These are phyloP conservation scores for Neopestalotiopsis sp. DNA, from an alignment of 2,329 filamentous ascomycete species.

Conservation along the genomic window DNA sequence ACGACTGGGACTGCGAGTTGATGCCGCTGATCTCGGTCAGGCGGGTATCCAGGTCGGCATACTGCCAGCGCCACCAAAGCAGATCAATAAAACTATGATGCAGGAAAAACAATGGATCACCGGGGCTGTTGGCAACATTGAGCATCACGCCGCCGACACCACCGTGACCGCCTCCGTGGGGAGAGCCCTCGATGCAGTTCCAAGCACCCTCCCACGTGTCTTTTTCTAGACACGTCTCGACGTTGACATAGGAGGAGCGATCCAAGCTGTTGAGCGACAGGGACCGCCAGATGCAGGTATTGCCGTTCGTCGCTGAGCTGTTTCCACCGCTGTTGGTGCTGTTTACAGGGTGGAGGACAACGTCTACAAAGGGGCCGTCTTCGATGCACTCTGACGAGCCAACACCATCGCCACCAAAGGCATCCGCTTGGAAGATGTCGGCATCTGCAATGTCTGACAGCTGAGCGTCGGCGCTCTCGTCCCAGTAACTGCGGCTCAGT, in stretches of 20 bases:
- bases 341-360: not conserved
- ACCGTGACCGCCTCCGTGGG: not conserved
- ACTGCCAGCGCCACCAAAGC: slow-evolving; percentile 37
- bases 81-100: slow-evolving; percentile 35
- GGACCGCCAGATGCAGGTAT: slow-evolving; percentile 10
- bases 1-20: slow-evolving; percentile 22
- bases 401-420: slow-evolving; percentile 12
- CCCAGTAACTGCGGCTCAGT: not conserved
- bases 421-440: slow-evolving; percentile 6
- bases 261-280: not conserved
- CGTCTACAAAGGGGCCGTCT: slow-evolving; percentile 10
- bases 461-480: not conserved
- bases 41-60: slow-evolving; percentile 26
- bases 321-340: not conserved
- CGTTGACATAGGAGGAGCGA: slow-evolving; percentile 7
- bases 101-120: slow-evolving; percentile 41
- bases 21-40: slow-evolving; percentile 30
- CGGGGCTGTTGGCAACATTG: slow-evolving; percentile 25
- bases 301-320: not conserved
- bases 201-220: slow-evolving; percentile 9
- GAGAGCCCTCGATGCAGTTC: slow-evolving; percentile 10
- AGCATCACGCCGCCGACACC: not conserved
- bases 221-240: slow-evolving; percentile 11
- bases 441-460: not conserved
- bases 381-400: slow-evolving; percentile 4